Evolutionary conservation across 441 rosid species (phyloP).

Genomic region (Capsella rubella): DNA sequence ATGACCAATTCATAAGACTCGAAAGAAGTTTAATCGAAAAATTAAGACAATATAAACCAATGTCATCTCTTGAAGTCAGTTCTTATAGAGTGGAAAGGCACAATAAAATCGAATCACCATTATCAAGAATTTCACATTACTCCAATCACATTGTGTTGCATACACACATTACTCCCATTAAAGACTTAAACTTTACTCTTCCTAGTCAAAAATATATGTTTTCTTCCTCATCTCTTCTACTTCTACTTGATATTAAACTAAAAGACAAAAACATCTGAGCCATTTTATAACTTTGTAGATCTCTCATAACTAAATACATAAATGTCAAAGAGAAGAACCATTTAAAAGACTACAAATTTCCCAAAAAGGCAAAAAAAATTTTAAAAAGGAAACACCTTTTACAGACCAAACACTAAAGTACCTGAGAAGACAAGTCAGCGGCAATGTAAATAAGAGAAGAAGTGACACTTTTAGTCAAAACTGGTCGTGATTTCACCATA

Average conservation of each 20-base stretch:
- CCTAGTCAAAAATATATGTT: neutral
- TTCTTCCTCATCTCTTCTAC: neutral
- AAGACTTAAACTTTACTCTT: conserved; percentile 5
- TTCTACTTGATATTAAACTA: neutral
- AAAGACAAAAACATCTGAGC: neutral
- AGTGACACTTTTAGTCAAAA: conserved; percentile 77
- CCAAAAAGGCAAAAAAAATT: no score
- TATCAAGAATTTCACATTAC: neutral
- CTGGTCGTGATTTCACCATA: conserved; percentile 79
- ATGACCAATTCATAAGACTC: no score
- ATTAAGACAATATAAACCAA: no score
- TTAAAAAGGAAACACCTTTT: conserved; percentile 14
- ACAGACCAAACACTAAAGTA: conserved; percentile 8
- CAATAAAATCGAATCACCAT: neutral
- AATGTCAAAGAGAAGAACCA: neutral
- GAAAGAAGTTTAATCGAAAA: no score
- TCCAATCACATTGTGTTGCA: conserved; percentile 5
- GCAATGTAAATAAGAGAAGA: conserved; percentile 70
- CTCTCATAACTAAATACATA: neutral
- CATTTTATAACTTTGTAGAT: no score
- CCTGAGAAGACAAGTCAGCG: conserved; percentile 96
- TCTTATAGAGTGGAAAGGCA: no score
- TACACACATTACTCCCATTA: neutral
- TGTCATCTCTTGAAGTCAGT: no score
- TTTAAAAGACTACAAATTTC: neutral